A percentile compares a stretch with the other conserved stretches of the same genome.
Evolutionary conservation across 2,329 filamentous ascomycete genomes (phyloP).

Genomic region (Helotiales sp.): DNA sequence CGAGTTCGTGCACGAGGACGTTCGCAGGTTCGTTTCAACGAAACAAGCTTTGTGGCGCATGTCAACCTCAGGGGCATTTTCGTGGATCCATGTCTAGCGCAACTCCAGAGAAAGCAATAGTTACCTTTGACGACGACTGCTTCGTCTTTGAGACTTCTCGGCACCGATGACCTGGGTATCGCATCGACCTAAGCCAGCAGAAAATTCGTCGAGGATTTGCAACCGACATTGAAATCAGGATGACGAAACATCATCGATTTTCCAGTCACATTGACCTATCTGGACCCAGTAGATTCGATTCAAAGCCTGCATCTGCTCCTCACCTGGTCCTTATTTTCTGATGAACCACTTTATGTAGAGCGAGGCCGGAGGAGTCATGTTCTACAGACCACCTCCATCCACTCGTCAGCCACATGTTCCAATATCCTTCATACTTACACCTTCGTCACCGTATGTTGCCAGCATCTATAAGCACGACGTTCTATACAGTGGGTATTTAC

Average conservation of each 20-base stretch:
- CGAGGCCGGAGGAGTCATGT: background rate
- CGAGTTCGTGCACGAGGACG: background rate
- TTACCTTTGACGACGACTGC: background rate
- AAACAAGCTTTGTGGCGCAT: conserved; percentile 4
- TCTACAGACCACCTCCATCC: background rate
- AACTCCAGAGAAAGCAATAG: background rate
- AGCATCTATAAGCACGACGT: background rate
- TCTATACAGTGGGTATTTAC: background rate
- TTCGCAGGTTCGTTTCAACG: background rate
- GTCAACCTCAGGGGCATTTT: background rate
- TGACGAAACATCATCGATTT: too few species aligned
- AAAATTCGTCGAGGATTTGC: background rate
- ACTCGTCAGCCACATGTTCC: background rate
- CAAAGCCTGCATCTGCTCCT: too few species aligned
- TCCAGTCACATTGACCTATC: too few species aligned
- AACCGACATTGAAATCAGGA: too few species aligned
- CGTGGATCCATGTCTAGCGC: background rate
- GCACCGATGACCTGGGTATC: background rate
- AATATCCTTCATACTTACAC: background rate
- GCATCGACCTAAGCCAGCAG: background rate
- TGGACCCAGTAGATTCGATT: too few species aligned
- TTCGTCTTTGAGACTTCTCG: background rate
- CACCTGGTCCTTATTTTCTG: too few species aligned
- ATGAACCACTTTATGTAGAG: background rate
- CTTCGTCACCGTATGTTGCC: background rate